Evolutionary conservation across 345 rosid genomes (phyloP).

Genomic region (Crucihimalaya himalaica): DNA sequence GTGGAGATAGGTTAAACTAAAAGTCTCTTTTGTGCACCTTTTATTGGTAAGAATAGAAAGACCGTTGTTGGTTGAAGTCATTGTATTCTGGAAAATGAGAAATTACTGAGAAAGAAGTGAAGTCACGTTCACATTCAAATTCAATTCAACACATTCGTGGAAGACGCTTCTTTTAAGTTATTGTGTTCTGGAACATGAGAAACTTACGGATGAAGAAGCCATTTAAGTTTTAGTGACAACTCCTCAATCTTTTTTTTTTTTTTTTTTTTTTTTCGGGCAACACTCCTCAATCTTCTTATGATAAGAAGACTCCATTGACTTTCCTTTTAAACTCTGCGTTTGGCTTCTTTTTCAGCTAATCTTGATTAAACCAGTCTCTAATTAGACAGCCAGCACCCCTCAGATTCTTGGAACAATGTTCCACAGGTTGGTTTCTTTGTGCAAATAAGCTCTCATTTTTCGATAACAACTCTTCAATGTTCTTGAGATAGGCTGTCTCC

Average conservation of each 20-base stretch:
- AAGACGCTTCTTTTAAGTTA: neutral
- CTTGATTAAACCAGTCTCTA: neutral
- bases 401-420: conserved; percentile 44
- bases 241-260: neutral
- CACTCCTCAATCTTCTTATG: neutral
- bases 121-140: neutral
- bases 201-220: neutral
- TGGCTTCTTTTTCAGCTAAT: neutral
- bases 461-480: conserved; percentile 17
- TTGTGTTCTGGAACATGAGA: neutral
- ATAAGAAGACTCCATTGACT: neutral
- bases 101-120: neutral
- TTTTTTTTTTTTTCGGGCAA: too few species aligned
- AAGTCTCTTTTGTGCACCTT: neutral
- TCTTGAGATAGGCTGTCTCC: conserved; percentile 1
- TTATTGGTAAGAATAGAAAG: neutral
- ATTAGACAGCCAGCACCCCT: conserved; percentile 8
- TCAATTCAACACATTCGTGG: neutral
- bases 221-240: neutral
- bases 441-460: conserved; percentile 48
- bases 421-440: conserved; percentile 71
- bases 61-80: conserved; percentile 1
- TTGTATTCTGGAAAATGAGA: neutral
- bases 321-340: too few species aligned
- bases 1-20: neutral